Evolutionary conservation across 495 filamentous ascomycete species (phyloP).

Genomic region (Trichoderma virens): DNA sequence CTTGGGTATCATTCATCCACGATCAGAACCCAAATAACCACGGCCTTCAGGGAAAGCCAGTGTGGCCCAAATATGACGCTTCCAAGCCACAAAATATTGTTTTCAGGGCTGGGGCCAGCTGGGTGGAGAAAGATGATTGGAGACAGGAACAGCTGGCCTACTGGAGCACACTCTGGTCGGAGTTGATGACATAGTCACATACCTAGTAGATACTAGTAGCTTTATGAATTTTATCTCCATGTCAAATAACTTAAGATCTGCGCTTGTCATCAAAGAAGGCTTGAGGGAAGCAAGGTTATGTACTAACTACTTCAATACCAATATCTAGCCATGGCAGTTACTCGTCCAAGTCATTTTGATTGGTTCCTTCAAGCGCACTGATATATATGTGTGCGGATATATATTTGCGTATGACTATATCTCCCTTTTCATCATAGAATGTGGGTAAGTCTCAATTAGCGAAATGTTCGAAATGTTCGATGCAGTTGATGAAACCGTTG

Average conservation of each 20-base stretch:
- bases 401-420: no score
- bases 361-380: background rate
- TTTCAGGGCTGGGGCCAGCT: conserved; percentile 15
- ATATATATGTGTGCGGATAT: background rate
- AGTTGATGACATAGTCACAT: conserved; percentile 10
- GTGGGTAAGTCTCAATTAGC: no score
- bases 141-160: conserved; percentile 15
- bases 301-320: background rate
- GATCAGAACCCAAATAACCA: conserved; percentile 40
- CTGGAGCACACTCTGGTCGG: conserved; percentile 15
- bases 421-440: no score
- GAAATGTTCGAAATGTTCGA: no score
- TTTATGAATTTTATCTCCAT: background rate
- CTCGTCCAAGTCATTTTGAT: background rate
- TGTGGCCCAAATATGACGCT: conserved; percentile 9
- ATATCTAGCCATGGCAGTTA: background rate
- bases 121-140: conserved; percentile 16
- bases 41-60: conserved; percentile 10
- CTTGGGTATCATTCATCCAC: conserved; percentile 47
- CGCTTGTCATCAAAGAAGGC: background rate
- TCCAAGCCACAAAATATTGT: conserved; percentile 15
- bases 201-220: background rate
- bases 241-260: background rate
- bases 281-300: background rate
- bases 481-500: no score